These are phyloP conservation scores for Oryza officinalis DNA, from an alignment of 176 grass and related monocot species.

Conservation along the genomic window DNA sequence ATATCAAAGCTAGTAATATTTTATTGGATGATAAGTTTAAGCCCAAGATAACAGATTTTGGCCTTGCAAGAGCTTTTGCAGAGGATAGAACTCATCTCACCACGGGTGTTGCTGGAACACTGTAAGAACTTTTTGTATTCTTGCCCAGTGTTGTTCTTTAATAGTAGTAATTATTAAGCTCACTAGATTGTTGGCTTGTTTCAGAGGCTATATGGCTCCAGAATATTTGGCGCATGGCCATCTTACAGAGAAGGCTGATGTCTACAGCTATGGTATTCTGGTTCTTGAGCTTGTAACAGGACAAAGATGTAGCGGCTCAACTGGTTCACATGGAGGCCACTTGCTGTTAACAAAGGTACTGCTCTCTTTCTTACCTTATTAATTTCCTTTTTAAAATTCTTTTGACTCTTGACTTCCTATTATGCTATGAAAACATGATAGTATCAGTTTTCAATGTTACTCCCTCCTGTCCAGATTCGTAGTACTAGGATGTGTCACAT, in stretches of 20 bases:
- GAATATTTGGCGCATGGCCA: constrained; percentile 83
- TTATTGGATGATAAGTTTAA: constrained; percentile 83
- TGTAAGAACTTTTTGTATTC: constrained; percentile 49
- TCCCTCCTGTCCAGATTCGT: too few relatives aligned
- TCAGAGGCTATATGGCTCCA: constrained; percentile 93
- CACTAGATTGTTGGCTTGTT: constrained; percentile 39
- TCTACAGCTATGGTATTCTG: constrained; percentile 77
- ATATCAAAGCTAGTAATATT: constrained; percentile 95
- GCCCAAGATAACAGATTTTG: constrained; percentile 89
- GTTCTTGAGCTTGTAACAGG: constrained; percentile 77
- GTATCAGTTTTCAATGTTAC: background rate
- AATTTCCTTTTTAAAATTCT: background rate
- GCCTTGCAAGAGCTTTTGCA: constrained; percentile 71
- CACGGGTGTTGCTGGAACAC: constrained; percentile 77
- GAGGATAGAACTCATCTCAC: constrained; percentile 81
- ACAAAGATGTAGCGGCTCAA: constrained; percentile 62
- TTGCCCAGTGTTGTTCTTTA: background rate
- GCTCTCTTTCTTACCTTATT: constrained; percentile 2
- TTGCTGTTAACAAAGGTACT: constrained; percentile 64
- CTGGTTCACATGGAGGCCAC: constrained; percentile 57
- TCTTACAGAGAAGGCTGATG: constrained; percentile 81
- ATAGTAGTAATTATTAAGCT: constrained; percentile 21
- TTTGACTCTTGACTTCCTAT: background rate
- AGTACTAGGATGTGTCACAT: too few relatives aligned
- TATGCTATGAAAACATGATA: background rate